Base-by-base conservation (phyloP, 2,329 filamentous ascomycete genomes). In the Aspergillus terreus region DNA sequence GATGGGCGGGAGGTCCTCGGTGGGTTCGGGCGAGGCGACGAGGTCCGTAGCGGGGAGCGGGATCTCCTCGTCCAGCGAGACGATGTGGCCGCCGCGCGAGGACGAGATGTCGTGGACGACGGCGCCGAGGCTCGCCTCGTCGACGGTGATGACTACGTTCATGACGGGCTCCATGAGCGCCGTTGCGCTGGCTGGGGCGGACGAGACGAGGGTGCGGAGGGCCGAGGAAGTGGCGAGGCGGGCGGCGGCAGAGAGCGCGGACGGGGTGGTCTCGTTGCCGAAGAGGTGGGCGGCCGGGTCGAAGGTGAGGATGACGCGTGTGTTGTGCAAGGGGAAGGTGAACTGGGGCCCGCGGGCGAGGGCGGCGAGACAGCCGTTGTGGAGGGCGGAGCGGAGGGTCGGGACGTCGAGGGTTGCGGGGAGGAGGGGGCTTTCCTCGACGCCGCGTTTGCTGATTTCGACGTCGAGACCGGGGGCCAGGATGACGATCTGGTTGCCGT, bases 141-240 rank as follows among this genome's bases (percentile, higher is more conserved):
- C 89, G 46, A 94, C 90, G 58, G 83, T 85, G 64, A 99, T 95
- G 47, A 86, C 84, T 4, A 89, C 90, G 54, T 86, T 85, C 90
- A 97, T 96, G 49, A 99, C 88, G 1, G 94, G 94, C 66, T 99
- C 94, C 74, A 97, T 87, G 36, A 99, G 76, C 1, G 81, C 80
- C 1, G 90, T 81, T 2, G 67, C 64, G 2, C 77, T 74, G 2
- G 27, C 7, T 78, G 73, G 50, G 0, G 85, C 35, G 9, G 35
- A 46, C 40, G 53, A 42, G 4, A 56, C 53, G 32, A 73, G 83
- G 15, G 83, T 78, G 46, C 82, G 81, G 1, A 97, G 79, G 0
- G 86, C 86, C 7, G 80, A 77, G 53, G 86, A 82, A 0, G 92
- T 86, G 2, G 88, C 88, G 64, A 71, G 82, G 66, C 72, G 84